Conservation (phyloP, 2,329 filamentous ascomycete species). For the Aspergillus brunneoviolaceus region DNA sequence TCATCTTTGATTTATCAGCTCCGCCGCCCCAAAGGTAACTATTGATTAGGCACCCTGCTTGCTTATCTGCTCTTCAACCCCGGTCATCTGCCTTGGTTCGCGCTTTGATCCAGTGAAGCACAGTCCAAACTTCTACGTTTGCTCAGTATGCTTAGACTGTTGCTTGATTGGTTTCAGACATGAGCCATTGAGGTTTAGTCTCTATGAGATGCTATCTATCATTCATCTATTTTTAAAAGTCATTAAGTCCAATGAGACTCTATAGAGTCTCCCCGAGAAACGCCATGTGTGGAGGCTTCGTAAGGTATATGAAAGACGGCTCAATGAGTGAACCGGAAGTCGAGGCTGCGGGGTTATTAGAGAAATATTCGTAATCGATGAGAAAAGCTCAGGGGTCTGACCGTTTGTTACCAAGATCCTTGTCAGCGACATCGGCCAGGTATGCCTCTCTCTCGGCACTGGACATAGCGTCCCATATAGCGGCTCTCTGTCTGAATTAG, state of each 20-base stretch:
- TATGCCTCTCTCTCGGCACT: conserved; percentile 40
- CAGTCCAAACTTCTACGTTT: too few species aligned
- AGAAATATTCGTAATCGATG: background rate
- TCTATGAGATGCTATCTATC: background rate
- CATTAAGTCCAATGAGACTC: background rate
- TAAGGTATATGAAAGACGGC: background rate
- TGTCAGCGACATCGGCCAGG: conserved; percentile 32
- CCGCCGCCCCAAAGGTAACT: too few species aligned
- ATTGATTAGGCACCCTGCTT: too few species aligned
- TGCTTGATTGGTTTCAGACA: background rate
- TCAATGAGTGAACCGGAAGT: conserved; percentile 40
- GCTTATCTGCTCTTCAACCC: too few species aligned
- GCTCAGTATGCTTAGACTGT: too few species aligned
- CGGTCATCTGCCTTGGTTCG: too few species aligned
- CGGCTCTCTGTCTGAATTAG: conserved; percentile 30
- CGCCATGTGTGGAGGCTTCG: background rate
- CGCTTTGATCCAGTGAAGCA: too few species aligned
- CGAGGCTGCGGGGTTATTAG: conserved; percentile 27
- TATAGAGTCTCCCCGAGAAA: background rate
- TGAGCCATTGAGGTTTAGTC: background rate
- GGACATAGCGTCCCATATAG: conserved; percentile 43
- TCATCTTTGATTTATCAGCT: too few species aligned
- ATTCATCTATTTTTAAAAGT: background rate
- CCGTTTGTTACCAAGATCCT: conserved; percentile 47
- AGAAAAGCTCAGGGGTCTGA: conserved; percentile 11